A percentile compares a stretch with the other conserved stretches of the same genome.
phyloP scores from a whole-genome alignment of 1,284 basidiomycete genomes.

The Malassezia yamatoensis region DNA sequence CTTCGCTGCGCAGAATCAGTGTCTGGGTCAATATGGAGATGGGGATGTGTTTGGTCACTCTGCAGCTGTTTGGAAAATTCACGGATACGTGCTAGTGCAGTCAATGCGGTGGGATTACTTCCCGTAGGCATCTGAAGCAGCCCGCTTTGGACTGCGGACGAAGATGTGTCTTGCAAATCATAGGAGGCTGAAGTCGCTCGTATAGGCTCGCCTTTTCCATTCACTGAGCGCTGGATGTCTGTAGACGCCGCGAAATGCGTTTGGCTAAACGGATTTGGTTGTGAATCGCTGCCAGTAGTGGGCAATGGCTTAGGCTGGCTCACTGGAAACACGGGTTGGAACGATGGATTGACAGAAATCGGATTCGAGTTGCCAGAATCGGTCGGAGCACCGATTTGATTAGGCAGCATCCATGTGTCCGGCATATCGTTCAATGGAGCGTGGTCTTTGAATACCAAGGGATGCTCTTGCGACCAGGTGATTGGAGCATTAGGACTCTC shows the following conservation, averaged over 20 bases:
- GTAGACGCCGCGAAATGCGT: neutral
- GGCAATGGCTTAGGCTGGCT: neutral
- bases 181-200: neutral
- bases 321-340: neutral
- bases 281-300: neutral
- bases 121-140: conserved; percentile 4
- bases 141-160: neutral
- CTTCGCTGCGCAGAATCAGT: neutral
- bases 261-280: neutral
- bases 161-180: neutral
- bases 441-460: neutral
- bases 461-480: neutral
- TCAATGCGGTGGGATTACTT: neutral
- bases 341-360: neutral
- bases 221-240: too few species aligned
- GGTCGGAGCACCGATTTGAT: neutral
- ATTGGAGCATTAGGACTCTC: neutral
- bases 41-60: neutral
- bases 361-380: too few species aligned
- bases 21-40: neutral
- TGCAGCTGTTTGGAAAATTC: neutral
- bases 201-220: too few species aligned
- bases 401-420: neutral
- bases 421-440: neutral
- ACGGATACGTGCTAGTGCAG: neutral